Base-by-base conservation (phyloP, 2,329 filamentous ascomycete species). In the Elsinoe perseae region DNA sequence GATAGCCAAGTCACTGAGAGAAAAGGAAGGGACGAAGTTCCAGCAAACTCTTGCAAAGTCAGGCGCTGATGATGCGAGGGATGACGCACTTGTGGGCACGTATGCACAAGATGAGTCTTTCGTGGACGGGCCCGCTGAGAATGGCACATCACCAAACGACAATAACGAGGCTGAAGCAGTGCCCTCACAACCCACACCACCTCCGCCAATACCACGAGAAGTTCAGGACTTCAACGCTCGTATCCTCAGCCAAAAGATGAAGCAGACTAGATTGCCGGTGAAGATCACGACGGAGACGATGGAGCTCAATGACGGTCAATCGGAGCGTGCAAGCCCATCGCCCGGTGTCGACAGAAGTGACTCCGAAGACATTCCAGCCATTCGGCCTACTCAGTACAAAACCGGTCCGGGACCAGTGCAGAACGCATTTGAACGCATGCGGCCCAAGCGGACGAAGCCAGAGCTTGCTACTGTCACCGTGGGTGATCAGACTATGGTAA, bases 381-480 rank as follows among this genome's bases (percentile, higher is more conserved):
- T 65, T 4, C 57, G 58, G 10, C 60, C 63, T 10, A 61, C 57
- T 21, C 58, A 68, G 3, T 62, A 68, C 36, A 70, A 65, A 50
- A 64, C 66, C 21, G 72, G 70, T 2, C 69, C 72, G 14, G 77
- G 77, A 42, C 65, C 75, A 0, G 72, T 85, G 21, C 77, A 80
- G 53, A 82, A 78, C 64, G 82, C 82, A 1, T 84, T 84, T 62
- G 80, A 84, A 66, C 76, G 80, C 16, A 84, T 85, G 80, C 76
- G 82, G 14, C 77, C 79, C 1, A 86, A 82, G 65, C 78, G 85
- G 30, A 72, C 78, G 1, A 78, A 80, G 1, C 72, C 78, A 25
- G 83, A 88, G 63, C 73, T 84, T 53, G 86, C 87, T 18, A 88
- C 85, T 1, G 87, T 92, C 48, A 90, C 85, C 0, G 81, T 92